phyloP scores from a whole-genome alignment of 2,329 filamentous ascomycete genomes.

The Talaromyces sp. region DNA sequence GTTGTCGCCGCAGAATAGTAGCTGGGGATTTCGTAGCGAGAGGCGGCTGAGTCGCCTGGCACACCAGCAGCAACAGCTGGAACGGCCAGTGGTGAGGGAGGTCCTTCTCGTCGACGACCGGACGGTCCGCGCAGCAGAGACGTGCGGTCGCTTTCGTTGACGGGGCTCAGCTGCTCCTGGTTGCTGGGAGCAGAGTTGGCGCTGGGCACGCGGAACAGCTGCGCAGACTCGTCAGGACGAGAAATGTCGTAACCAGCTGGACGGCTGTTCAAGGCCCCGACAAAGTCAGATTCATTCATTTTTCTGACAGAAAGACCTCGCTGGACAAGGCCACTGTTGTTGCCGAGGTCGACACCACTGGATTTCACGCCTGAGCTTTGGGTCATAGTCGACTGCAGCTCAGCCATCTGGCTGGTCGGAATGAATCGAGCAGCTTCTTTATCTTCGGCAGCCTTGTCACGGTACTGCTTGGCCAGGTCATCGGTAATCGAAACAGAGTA shows the following conservation, averaged over 20 bases:
- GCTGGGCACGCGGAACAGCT: conserved; percentile 22
- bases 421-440: conserved; percentile 65
- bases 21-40: conserved; percentile 11
- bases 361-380: conserved; percentile 15
- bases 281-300: conserved; percentile 28
- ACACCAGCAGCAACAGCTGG: not conserved
- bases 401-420: conserved; percentile 36
- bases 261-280: conserved; percentile 29
- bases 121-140: conserved; percentile 33
- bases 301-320: conserved; percentile 23
- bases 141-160: conserved; percentile 18
- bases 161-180: conserved; percentile 10
- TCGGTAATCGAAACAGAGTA: conserved; percentile 76
- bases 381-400: conserved; percentile 11
- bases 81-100: conserved; percentile 1
- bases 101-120: conserved; percentile 30
- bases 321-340: conserved; percentile 19
- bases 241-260: conserved; percentile 25
- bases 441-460: conserved; percentile 53
- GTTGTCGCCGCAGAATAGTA: conserved; percentile 8
- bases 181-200: conserved; percentile 18
- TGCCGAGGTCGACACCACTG: conserved; percentile 25
- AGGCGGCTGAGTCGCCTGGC: not conserved
- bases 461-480: conserved; percentile 58
- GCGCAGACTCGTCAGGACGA: conserved; percentile 23